Evolutionary conservation across 768 basidiomycete species (phyloP).

Genomic region (Kwoniella sp.): DNA sequence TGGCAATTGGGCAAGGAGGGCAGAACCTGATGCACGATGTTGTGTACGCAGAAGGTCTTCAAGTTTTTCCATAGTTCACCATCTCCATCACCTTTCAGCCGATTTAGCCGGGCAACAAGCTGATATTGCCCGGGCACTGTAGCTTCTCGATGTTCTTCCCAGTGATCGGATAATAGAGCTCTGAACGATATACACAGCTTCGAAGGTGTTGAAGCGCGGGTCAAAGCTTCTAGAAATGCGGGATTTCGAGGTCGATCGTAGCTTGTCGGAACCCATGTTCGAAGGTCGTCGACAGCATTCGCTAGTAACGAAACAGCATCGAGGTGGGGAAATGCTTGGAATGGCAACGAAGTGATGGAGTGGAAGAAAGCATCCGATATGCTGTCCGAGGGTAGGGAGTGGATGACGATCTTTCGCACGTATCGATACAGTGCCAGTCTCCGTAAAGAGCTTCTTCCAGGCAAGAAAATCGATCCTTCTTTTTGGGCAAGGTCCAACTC

Average conservation of each 20-base stretch:
- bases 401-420: conserved; percentile 20
- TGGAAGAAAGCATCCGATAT: conserved; percentile 5
- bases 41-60: conserved; percentile 26
- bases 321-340: conserved; percentile 14
- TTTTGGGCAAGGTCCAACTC: not conserved
- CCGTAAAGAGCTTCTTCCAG: conserved; percentile 2
- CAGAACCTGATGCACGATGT: conserved; percentile 34
- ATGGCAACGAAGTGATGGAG: not conserved
- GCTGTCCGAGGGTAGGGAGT: conserved; percentile 15
- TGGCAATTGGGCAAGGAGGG: conserved; percentile 21
- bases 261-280: conserved; percentile 20
- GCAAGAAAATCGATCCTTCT: conserved; percentile 6
- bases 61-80: conserved; percentile 15
- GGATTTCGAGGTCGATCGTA: conserved; percentile 26
- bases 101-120: conserved; percentile 21
- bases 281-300: conserved; percentile 24
- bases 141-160: conserved; percentile 30
- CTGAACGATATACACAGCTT: conserved; percentile 32
- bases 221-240: conserved; percentile 23
- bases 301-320: conserved; percentile 17
- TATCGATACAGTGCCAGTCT: conserved; percentile 14
- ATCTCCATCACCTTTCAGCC: not conserved
- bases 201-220: conserved; percentile 3
- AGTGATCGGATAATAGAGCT: conserved; percentile 18
- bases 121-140: conserved; percentile 28